These are phyloP conservation scores for Aspergillus versicolor DNA, from an alignment of 2,329 filamentous ascomycete species.

Conservation along the genomic window DNA sequence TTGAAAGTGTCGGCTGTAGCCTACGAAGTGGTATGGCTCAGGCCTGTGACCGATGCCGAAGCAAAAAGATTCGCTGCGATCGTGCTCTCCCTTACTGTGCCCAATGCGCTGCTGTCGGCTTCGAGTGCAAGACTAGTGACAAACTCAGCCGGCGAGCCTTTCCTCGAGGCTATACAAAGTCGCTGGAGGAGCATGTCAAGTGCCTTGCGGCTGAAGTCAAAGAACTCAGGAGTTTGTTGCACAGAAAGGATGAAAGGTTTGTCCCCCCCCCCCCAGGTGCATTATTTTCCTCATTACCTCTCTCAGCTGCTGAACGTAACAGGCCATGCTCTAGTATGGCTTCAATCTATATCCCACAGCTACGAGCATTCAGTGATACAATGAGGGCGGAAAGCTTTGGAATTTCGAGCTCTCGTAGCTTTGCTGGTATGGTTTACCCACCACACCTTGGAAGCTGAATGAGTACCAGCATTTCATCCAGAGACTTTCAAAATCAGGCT, in stretches of 20 bases:
- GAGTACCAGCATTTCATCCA: constrained; percentile 37
- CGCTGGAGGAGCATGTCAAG: constrained; percentile 87
- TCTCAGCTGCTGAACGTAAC: constrained; percentile 84
- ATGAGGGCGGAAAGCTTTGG: constrained; percentile 69
- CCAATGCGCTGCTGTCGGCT: constrained; percentile 93
- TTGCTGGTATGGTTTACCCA: constrained; percentile 68
- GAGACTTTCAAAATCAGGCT: constrained; percentile 77
- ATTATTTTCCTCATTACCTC: too few relatives aligned
- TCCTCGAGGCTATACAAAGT: constrained; percentile 94
- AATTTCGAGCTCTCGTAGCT: constrained; percentile 76
- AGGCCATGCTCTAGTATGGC: too few relatives aligned
- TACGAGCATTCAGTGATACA: constrained; percentile 70
- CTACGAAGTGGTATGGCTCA: constrained; percentile 93
- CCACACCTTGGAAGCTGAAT: not conserved
- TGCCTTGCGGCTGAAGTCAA: constrained; percentile 78
- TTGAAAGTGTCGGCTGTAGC: constrained; percentile 97
- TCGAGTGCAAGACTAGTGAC: constrained; percentile 98
- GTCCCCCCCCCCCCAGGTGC: too few relatives aligned
- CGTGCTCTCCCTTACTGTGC: constrained; percentile 91
- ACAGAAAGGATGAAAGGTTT: constrained; percentile 98
- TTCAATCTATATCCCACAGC: constrained; percentile 78
- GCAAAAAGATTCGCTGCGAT: constrained; percentile 98
- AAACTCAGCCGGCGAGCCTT: constrained; percentile 94
- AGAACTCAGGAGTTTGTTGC: constrained; percentile 85
- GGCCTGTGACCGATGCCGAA: constrained; percentile 87